A percentile compares a stretch with the other conserved stretches of the same genome.
Conservation (phyloP, 1,284 basidiomycete genomes). For the Ganoderma sinense region DNA sequence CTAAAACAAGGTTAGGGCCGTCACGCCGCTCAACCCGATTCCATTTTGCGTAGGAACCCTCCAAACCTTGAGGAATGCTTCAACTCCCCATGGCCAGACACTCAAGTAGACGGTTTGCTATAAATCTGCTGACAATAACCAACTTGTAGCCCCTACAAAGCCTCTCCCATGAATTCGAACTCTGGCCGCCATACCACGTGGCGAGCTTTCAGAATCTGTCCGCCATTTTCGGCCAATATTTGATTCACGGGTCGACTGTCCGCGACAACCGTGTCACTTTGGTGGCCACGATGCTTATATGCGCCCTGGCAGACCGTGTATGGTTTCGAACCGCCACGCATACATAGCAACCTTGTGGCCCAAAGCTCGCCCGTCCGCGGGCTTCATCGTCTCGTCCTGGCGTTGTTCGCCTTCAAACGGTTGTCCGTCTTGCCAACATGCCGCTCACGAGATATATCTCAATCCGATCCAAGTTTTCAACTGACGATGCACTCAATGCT, state of each 20-base stretch:
- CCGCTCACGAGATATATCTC: constrained; percentile 14
- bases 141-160: too few relatives aligned
- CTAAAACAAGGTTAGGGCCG: too few relatives aligned
- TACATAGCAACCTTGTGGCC: neutral
- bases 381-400: neutral
- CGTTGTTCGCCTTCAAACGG: neutral
- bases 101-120: too few relatives aligned
- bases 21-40: too few relatives aligned
- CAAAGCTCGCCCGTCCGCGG: neutral
- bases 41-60: too few relatives aligned
- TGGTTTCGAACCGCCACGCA: neutral
- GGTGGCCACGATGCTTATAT: neutral
- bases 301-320: neutral
- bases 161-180: too few relatives aligned
- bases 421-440: neutral
- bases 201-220: neutral
- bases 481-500: constrained; percentile 25
- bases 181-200: neutral
- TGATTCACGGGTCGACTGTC: neutral
- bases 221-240: neutral
- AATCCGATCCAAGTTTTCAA: constrained; percentile 8
- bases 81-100: too few relatives aligned
- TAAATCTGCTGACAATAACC: too few relatives aligned
- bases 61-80: too few relatives aligned
- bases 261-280: neutral